These are phyloP conservation scores for Austroboletus niveus DNA, from an alignment of 1,284 basidiomycete species.

Conservation along the genomic window DNA sequence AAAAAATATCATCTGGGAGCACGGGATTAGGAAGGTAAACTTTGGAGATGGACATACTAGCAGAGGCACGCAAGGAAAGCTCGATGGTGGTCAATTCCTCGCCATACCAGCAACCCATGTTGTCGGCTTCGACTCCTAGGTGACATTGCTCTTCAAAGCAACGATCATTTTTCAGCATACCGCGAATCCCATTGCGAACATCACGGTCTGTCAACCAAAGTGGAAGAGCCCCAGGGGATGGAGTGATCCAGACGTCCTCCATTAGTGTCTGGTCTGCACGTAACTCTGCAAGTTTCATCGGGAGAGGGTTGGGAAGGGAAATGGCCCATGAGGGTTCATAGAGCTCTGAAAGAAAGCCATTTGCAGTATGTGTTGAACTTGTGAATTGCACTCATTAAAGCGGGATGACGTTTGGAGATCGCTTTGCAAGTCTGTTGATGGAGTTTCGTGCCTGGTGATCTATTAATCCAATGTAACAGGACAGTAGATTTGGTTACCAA, in stretches of 20 bases:
- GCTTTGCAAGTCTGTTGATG: constrained; percentile 1
- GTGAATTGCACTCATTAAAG: background rate
- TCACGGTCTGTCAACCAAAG: background rate
- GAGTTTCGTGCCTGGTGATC: background rate
- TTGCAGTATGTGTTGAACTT: background rate
- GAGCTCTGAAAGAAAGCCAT: background rate
- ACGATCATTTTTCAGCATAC: background rate
- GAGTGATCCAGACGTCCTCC: background rate
- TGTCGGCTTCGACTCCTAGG: background rate
- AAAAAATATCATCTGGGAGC: too few species aligned
- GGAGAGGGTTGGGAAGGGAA: constrained; percentile 33
- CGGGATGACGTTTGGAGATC: background rate
- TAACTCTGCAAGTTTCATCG: constrained; percentile 32
- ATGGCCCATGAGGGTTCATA: constrained; percentile 23
- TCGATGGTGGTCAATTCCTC: too few species aligned
- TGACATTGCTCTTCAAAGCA: background rate
- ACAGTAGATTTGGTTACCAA: background rate
- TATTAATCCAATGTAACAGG: background rate
- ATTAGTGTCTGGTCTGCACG: background rate
- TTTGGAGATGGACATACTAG: too few species aligned
- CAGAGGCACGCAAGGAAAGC: too few species aligned
- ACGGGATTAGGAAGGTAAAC: too few species aligned
- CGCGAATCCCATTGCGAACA: background rate
- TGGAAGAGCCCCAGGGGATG: background rate
- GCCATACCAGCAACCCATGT: too few species aligned